A percentile compares a stretch with the other conserved stretches of the same genome.
phyloP scores from a whole-genome alignment of 176 grass and related monocot genomes.

The Carex scoparia region DNA sequence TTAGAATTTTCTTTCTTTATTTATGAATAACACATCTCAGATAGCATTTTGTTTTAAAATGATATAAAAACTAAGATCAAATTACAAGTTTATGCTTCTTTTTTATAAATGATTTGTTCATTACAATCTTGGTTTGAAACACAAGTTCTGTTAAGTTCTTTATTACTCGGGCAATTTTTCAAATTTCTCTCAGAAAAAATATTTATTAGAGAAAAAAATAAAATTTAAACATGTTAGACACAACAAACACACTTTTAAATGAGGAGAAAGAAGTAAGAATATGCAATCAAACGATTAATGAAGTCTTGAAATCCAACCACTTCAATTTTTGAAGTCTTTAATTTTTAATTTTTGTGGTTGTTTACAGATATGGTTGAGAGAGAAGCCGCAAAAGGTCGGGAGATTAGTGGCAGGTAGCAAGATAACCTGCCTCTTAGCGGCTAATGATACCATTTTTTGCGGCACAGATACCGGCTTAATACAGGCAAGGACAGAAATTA shows the following conservation, averaged over 20 bases:
- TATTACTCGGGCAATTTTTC: background rate
- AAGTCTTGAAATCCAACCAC: too few relatives aligned
- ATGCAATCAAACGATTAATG: too few relatives aligned
- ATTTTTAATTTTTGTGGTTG: constrained; percentile 21
- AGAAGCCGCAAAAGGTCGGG: constrained; percentile 76
- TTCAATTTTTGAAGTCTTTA: background rate
- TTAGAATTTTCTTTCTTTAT: constrained; percentile 9
- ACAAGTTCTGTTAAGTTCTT: background rate
- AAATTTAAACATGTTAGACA: too few relatives aligned
- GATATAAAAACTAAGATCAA: background rate
- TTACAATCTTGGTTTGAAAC: background rate
- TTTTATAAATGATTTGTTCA: background rate
- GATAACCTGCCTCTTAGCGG: constrained; percentile 65
- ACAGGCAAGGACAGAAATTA: constrained; percentile 45
- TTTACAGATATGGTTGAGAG: constrained; percentile 89
- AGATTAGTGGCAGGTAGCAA: constrained; percentile 84
- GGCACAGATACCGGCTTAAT: constrained; percentile 75
- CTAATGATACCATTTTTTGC: constrained; percentile 83
- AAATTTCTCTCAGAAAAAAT: too few relatives aligned
- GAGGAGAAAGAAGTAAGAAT: too few relatives aligned
- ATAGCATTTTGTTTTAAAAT: background rate
- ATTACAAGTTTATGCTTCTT: background rate
- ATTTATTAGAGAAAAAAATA: too few relatives aligned
- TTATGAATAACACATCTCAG: background rate
- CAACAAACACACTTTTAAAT: too few relatives aligned